A percentile compares a stretch with the other conserved stretches of the same genome.
These are phyloP conservation scores for Inonotus hispidus DNA, from an alignment of 1,284 basidiomycete genomes.

Conservation along the genomic window DNA sequence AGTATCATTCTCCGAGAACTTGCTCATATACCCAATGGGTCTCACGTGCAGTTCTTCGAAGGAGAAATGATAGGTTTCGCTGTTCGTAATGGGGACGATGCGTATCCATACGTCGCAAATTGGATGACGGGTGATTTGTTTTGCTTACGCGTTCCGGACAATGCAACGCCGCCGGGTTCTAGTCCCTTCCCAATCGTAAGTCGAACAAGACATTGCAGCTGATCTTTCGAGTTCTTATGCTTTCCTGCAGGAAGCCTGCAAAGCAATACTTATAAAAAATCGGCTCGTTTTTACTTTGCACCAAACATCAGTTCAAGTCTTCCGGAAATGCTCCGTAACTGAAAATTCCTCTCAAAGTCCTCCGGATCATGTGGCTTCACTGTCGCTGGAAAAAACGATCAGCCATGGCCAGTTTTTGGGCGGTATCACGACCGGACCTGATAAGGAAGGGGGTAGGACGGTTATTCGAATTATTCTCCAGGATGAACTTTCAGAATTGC, in stretches of 20 bases:
- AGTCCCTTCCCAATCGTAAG: neutral
- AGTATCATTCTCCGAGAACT: neutral
- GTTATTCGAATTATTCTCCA: neutral
- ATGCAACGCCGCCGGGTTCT: neutral
- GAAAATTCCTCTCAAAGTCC: neutral
- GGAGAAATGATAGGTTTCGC: slow-evolving; percentile 7
- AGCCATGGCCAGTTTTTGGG: neutral
- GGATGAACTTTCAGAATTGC: neutral
- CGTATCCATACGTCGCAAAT: slow-evolving; percentile 5
- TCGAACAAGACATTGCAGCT: neutral
- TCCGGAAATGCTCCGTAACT: neutral
- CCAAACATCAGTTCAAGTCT: neutral
- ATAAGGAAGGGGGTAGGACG: neutral
- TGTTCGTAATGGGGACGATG: slow-evolving; percentile 7
- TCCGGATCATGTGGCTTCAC: neutral
- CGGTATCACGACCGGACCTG: neutral
- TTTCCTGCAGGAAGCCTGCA: neutral
- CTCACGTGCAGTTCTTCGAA: neutral
- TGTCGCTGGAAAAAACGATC: neutral
- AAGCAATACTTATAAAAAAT: neutral
- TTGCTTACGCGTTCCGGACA: neutral
- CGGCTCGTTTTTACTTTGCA: neutral
- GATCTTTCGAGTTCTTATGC: neutral
- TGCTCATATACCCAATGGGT: neutral
- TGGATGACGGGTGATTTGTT: neutral